Conservation (phyloP, 768 basidiomycete genomes). For the Boletellus emodensis region DNA sequence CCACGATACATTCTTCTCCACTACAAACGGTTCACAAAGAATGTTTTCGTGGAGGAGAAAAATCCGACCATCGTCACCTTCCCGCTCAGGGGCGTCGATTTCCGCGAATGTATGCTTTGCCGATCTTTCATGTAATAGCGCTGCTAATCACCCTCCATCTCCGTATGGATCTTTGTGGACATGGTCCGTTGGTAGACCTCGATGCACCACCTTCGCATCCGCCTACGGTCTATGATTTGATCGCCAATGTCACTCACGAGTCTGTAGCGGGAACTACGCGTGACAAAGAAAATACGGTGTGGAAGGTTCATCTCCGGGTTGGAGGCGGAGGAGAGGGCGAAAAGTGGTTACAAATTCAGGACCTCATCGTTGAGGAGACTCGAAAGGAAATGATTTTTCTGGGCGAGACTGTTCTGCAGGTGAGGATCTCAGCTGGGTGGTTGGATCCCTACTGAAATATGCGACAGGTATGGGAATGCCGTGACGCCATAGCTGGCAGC, state of each 20-base stretch:
- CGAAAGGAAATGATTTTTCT: constrained; percentile 97
- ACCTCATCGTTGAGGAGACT: constrained; percentile 95
- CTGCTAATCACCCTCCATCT: constrained; percentile 19
- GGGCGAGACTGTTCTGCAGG: constrained; percentile 95
- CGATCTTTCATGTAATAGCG: constrained; percentile 19
- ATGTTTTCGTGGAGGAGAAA: constrained; percentile 95
- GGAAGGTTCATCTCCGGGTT: constrained; percentile 86
- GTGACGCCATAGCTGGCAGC: constrained; percentile 25
- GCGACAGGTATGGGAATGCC: constrained; percentile 61
- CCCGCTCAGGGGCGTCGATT: constrained; percentile 88
- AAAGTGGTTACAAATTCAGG: constrained; percentile 96
- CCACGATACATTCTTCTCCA: constrained; percentile 93
- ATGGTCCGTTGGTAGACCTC: constrained; percentile 53
- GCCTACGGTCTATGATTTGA: constrained; percentile 83
- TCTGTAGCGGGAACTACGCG: constrained; percentile 94
- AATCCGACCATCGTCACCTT: constrained; percentile 99
- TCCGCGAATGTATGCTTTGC: constrained; percentile 74
- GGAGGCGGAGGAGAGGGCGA: constrained; percentile 76
- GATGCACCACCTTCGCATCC: constrained; percentile 59
- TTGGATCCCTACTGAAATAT: constrained; percentile 10
- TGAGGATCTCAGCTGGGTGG: constrained; percentile 27
- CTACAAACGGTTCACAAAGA: constrained; percentile 96
- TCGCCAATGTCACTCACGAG: constrained; percentile 94
- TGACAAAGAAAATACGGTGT: constrained; percentile 86
- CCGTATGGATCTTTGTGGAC: constrained; percentile 24